Conservation (phyloP, 306 rosid species). For the Vicia villosa region DNA sequence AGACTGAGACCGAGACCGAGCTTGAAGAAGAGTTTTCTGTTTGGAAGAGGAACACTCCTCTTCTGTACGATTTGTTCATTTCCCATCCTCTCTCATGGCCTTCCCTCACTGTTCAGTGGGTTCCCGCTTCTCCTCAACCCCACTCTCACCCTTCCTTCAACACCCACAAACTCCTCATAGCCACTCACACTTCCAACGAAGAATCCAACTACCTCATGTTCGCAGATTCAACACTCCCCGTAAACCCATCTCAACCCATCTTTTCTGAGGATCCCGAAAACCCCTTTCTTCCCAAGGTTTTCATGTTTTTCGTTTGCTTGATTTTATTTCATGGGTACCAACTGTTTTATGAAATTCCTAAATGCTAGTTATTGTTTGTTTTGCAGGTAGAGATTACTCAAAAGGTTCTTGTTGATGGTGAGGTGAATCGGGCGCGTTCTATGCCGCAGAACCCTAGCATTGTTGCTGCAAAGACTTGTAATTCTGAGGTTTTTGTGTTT, state of each 20-base stretch:
- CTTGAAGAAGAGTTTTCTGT: constrained; percentile 77
- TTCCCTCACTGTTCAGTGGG: constrained; percentile 84
- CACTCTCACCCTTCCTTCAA: constrained; percentile 56
- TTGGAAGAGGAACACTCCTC: constrained; percentile 86
- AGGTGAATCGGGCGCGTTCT: constrained; percentile 84
- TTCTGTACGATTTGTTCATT: constrained; percentile 71
- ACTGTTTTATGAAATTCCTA: constrained; percentile 48
- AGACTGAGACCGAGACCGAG: constrained; percentile 18
- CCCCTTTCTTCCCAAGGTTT: constrained; percentile 65
- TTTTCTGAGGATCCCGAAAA: constrained; percentile 32
- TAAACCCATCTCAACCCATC: constrained; percentile 38
- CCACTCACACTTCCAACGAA: constrained; percentile 77
- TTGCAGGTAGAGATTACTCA: constrained; percentile 66
- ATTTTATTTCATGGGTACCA: neutral
- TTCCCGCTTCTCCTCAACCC: constrained; percentile 47
- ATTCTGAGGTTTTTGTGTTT: constrained; percentile 77
- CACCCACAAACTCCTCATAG: constrained; percentile 67
- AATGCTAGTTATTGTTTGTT: neutral
- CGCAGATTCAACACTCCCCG: constrained; percentile 69
- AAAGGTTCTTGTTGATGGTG: constrained; percentile 80
- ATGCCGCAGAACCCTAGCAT: constrained; percentile 75
- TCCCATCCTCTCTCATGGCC: constrained; percentile 94
- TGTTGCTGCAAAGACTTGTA: constrained; percentile 81
- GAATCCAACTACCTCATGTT: constrained; percentile 76
- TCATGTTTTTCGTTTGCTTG: neutral